A percentile compares a stretch with the other conserved stretches of the same genome.
phyloP scores from a whole-genome alignment of 1,284 basidiomycete genomes.

The Sphaerobolus stellatus region DNA sequence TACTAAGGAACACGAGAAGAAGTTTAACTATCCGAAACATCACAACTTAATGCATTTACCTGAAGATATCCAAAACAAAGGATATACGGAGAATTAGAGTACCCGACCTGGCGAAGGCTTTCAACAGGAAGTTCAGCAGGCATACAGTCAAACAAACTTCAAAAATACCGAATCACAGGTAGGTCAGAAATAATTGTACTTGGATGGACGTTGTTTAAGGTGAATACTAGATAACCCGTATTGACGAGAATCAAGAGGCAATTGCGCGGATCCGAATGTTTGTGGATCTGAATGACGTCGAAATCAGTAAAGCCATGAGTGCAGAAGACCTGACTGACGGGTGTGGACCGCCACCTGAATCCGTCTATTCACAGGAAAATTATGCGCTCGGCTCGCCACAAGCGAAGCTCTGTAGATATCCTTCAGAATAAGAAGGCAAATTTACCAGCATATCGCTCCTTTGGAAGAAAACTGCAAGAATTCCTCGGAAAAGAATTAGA shows the following conservation, averaged over 20 bases:
- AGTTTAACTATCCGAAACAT: neutral
- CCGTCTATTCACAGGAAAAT: no score
- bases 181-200: neutral
- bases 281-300: no score
- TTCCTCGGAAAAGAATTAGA: neutral
- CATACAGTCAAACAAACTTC: neutral
- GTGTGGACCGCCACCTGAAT: no score
- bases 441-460: neutral
- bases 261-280: neutral
- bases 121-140: neutral
- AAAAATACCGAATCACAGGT: neutral
- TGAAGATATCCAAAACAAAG: neutral
- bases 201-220: neutral
- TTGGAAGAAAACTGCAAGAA: neutral
- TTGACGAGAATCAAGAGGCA: neutral
- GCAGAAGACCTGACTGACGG: no score
- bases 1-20: neutral
- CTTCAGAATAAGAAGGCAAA: neutral
- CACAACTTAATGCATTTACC: neutral
- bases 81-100: neutral
- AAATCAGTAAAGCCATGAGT: no score
- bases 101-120: neutral
- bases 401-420: neutral
- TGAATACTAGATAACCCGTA: neutral
- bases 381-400: neutral